phyloP scores from a whole-genome alignment of 345 rosid genomes.

The Acer campestre region DNA sequence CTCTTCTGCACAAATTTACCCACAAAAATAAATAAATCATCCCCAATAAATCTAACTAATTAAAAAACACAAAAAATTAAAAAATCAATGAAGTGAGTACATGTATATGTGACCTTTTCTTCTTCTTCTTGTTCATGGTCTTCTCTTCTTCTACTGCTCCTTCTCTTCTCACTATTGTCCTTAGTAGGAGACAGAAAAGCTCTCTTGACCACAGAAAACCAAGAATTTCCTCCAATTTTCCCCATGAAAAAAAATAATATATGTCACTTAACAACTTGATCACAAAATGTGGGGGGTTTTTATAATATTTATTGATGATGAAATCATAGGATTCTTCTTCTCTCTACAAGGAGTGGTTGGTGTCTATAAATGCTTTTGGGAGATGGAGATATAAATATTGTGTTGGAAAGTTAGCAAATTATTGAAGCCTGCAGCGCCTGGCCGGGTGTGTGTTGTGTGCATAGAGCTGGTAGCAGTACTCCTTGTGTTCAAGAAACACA shows the following conservation, averaged over 20 bases:
- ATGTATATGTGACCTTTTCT: constrained; percentile 37
- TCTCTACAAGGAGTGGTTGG: constrained; percentile 30
- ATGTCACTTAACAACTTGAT: not conserved
- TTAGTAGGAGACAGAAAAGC: constrained; percentile 66
- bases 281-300: not conserved
- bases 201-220: constrained; percentile 72
- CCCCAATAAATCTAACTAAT: too few relatives aligned
- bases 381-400: constrained; percentile 29
- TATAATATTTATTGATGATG: not conserved
- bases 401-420: not conserved
- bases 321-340: too few relatives aligned
- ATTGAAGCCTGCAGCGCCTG: constrained; percentile 12
- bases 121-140: constrained; percentile 55
- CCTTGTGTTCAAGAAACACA: constrained; percentile 32
- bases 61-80: too few relatives aligned
- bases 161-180: constrained; percentile 40
- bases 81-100: not conserved
- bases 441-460: not conserved
- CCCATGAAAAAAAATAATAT: constrained; percentile 32
- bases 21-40: not conserved
- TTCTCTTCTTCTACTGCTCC: constrained; percentile 48
- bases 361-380: constrained; percentile 29
- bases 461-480: constrained; percentile 11
- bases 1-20: constrained; percentile 51
- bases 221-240: constrained; percentile 66